A percentile compares a stretch with the other conserved stretches of the same genome.
Conservation (phyloP, 495 filamentous ascomycete genomes). For the Tuber aestivum region DNA sequence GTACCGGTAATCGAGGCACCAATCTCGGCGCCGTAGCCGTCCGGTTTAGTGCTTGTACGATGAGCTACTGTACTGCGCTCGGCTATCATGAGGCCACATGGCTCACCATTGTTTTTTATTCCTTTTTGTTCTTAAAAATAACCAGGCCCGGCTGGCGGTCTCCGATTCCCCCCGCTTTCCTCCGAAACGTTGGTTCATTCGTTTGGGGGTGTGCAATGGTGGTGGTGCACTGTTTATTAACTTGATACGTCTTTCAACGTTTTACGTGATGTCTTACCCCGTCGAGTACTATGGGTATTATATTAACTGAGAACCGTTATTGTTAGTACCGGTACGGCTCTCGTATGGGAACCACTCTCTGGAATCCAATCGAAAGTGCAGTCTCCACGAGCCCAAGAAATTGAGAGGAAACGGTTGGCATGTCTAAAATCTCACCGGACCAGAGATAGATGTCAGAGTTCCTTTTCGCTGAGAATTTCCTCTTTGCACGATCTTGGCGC, state of each 20-base stretch:
- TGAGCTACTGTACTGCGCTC: not conserved
- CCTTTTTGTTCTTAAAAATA: not conserved
- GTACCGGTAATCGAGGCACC: not conserved
- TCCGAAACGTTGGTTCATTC: not conserved
- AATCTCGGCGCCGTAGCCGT: not conserved
- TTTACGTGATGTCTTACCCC: not conserved
- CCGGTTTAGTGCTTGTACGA: not conserved
- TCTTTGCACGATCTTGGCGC: not conserved
- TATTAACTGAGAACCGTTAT: not conserved
- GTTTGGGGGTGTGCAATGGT: not conserved
- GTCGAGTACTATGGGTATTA: not conserved
- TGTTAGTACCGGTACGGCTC: not conserved
- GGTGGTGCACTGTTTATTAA: not conserved
- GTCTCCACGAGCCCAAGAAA: not conserved
- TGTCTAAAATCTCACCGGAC: not conserved
- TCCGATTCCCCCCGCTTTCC: not conserved
- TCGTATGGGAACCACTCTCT: not conserved
- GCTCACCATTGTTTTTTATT: not conserved
- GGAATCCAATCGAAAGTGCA: not conserved
- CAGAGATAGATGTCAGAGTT: not conserved
- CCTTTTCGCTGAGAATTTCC: constrained; percentile 4
- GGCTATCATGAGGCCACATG: constrained; percentile 2
- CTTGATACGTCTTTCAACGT: not conserved
- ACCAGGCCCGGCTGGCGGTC: not conserved
- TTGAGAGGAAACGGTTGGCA: not conserved